Evolutionary conservation across 2,329 filamentous ascomycete genomes (phyloP).

Genomic region (Fusarium tjaetaba): DNA sequence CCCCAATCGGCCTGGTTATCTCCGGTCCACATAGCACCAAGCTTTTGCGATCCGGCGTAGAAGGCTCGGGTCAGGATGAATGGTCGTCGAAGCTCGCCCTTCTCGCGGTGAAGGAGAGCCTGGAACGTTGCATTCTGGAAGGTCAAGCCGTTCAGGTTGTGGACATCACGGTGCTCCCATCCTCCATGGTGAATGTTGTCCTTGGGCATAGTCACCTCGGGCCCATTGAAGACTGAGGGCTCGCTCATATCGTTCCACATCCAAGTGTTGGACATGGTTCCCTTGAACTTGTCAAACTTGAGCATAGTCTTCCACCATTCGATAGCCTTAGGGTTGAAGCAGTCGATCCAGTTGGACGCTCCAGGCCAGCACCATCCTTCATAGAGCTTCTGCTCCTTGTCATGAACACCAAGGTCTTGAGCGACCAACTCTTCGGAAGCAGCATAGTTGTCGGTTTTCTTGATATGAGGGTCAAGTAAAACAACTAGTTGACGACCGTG

Average conservation of each 20-base stretch:
- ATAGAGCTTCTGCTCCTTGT: conserved; percentile 89
- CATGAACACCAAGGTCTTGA: conserved; percentile 84
- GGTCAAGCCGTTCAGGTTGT: conserved; percentile 95
- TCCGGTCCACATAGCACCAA: conserved; percentile 98
- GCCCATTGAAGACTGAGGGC: conserved; percentile 97
- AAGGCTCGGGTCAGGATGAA: conserved; percentile 95
- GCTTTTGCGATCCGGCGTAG: conserved; percentile 88
- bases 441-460: conserved; percentile 82
- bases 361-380: conserved; percentile 99
- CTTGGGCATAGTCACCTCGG: conserved; percentile 98
- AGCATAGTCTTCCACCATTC: conserved; percentile 93
- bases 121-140: conserved; percentile 95
- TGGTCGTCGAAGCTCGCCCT: conserved; percentile 84
- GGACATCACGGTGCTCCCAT: conserved; percentile 97
- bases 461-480: conserved; percentile 98
- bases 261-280: conserved; percentile 85
- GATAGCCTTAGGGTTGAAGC: conserved; percentile 90
- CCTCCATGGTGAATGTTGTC: conserved; percentile 91
- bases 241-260: conserved; percentile 99
- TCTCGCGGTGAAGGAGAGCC: conserved; percentile 84
- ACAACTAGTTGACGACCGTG: conserved; percentile 90
- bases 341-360: conserved; percentile 95
- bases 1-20: conserved; percentile 96
- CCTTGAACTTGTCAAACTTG: conserved; percentile 88
- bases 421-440: conserved; percentile 84